Percentiles rank a stretch among this genome's conserved stretches.
phyloP scores from a whole-genome alignment of 345 rosid species.

The Pseudoturritis turrita region DNA sequence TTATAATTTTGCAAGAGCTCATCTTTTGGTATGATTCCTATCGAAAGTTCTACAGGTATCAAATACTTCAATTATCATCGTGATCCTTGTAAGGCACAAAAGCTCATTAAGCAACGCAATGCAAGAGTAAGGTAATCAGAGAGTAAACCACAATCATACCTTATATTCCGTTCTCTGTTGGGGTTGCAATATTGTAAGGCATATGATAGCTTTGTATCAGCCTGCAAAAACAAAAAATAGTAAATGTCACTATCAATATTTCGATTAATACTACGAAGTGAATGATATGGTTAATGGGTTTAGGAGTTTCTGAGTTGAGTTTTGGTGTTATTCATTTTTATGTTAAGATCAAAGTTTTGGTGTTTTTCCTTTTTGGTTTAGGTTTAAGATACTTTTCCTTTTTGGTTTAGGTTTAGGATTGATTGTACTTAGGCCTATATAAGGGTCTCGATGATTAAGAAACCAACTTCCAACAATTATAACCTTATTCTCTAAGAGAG shows the following conservation, averaged over 20 bases:
- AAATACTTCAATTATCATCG: conserved; percentile 95
- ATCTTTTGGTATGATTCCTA: conserved; percentile 70
- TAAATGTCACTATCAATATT: neutral
- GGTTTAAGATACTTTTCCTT: too few relatives aligned
- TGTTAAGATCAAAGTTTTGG: too few relatives aligned
- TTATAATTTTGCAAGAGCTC: conserved; percentile 63
- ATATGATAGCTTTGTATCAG: conserved; percentile 88
- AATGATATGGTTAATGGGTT: too few relatives aligned
- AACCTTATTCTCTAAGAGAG: too few relatives aligned
- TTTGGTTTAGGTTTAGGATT: too few relatives aligned
- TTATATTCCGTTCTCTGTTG: conserved; percentile 61
- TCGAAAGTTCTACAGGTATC: conserved; percentile 90
- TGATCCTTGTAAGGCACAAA: conserved; percentile 24
- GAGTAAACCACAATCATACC: conserved; percentile 41
- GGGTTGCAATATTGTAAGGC: conserved; percentile 78
- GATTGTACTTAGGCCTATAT: too few relatives aligned
- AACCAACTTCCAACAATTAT: too few relatives aligned
- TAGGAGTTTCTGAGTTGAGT: too few relatives aligned
- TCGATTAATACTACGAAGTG: neutral
- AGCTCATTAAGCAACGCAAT: neutral
- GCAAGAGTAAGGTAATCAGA: neutral
- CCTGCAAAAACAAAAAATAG: conserved; percentile 46
- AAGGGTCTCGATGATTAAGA: too few relatives aligned
- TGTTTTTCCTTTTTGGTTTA: too few relatives aligned
- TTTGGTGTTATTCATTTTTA: too few relatives aligned